Conservation (phyloP, 768 basidiomycete species). For the Cystobasidium tubakii region DNA sequence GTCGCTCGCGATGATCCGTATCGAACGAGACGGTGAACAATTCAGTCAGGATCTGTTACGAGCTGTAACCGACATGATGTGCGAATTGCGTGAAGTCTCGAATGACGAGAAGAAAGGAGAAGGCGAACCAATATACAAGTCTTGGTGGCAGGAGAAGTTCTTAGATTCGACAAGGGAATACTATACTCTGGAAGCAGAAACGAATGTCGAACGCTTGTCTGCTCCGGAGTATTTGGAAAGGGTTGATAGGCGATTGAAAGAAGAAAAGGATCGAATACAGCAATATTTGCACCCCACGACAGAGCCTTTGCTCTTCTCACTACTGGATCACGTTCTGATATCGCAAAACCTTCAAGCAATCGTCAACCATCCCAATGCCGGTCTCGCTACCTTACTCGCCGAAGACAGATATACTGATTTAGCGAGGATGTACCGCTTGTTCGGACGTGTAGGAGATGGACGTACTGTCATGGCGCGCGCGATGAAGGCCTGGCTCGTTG, state of each 20-base stretch:
- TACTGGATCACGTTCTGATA: slow-evolving; percentile 71
- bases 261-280: slow-evolving; percentile 75
- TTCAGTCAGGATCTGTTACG: slow-evolving; percentile 86
- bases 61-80: slow-evolving; percentile 68
- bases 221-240: slow-evolving; percentile 72
- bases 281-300: slow-evolving; percentile 80
- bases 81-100: slow-evolving; percentile 59
- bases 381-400: slow-evolving; percentile 81
- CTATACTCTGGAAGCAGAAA: slow-evolving; percentile 68
- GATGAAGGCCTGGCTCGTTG: slow-evolving; percentile 59
- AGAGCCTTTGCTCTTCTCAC: slow-evolving; percentile 61
- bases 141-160: slow-evolving; percentile 74
- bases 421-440: slow-evolving; percentile 70
- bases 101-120: slow-evolving; percentile 41
- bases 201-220: slow-evolving; percentile 66
- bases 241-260: slow-evolving; percentile 73
- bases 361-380: slow-evolving; percentile 73
- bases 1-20: slow-evolving; percentile 76
- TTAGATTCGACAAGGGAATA: slow-evolving; percentile 70
- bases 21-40: slow-evolving; percentile 82
- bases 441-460: slow-evolving; percentile 63
- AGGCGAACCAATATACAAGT: slow-evolving; percentile 64
- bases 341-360: slow-evolving; percentile 68
- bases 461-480: slow-evolving; percentile 60
- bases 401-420: slow-evolving; percentile 69